These are phyloP conservation scores for Acanthamoeba castellanii DNA, from an alignment of 208 protist genomes.

Conservation along the genomic window DNA sequence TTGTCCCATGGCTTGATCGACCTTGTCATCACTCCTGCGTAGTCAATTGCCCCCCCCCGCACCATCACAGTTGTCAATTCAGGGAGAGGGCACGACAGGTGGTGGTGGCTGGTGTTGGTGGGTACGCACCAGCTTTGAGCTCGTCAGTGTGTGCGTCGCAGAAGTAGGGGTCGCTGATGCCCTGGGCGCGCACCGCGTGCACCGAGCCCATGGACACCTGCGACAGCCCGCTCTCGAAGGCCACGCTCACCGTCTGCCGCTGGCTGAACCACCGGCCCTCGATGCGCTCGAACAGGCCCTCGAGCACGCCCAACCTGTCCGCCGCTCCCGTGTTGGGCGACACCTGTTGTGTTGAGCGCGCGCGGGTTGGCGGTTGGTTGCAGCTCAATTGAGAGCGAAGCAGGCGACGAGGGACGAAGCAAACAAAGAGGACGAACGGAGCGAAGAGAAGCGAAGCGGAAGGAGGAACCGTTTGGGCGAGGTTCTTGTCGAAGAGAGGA, in stretches of 20 bases:
- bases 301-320: not conserved
- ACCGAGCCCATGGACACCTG: slow-evolving; percentile 15
- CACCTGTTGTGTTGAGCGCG: too few relatives aligned
- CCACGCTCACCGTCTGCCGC: slow-evolving; percentile 21
- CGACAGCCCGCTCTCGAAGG: slow-evolving; percentile 9
- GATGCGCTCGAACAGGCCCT: slow-evolving; percentile 18
- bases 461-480: slow-evolving; percentile 31
- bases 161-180: not conserved
- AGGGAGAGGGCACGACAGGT: too few relatives aligned
- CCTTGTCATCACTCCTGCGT: not conserved
- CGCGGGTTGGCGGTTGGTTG: too few relatives aligned
- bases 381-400: not conserved
- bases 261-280: slow-evolving; percentile 70
- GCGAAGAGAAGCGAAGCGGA: too few relatives aligned
- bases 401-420: too few relatives aligned
- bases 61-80: too few relatives aligned
- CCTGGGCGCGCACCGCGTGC: slow-evolving; percentile 30
- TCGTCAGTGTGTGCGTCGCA: slow-evolving; percentile 62
- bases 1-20: not conserved
- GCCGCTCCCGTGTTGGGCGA: slow-evolving; percentile 56
- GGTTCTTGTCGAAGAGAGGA: slow-evolving; percentile 2
- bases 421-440: not conserved
- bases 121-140: not conserved
- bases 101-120: too few relatives aligned
- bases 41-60: too few relatives aligned